A percentile compares a stretch with the other conserved stretches of the same genome.
These are phyloP conservation scores for Corymbia citriodora DNA, from an alignment of 441 rosid species.

Conservation along the genomic window DNA sequence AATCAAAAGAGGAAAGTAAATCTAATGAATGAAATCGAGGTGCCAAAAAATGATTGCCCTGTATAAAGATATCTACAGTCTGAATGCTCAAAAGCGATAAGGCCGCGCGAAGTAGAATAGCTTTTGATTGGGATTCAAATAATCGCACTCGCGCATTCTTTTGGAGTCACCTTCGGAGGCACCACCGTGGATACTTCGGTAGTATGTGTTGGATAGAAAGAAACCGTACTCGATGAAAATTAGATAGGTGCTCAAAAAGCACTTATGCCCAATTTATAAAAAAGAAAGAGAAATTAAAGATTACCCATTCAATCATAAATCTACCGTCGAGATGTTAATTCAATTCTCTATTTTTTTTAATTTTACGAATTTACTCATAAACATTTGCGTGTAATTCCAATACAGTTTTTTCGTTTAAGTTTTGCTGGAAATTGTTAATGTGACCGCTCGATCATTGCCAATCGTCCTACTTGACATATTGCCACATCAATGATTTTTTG, in stretches of 20 bases:
- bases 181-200: not conserved
- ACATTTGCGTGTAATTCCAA: accelerated
- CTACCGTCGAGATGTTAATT: accelerated
- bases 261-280: not conserved
- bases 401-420: accelerated
- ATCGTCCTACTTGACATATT: accelerated
- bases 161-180: not conserved
- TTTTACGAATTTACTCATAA: not conserved
- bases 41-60: not conserved
- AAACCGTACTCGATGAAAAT: not conserved
- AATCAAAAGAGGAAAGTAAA: not conserved
- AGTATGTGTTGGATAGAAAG: not conserved
- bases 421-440: accelerated
- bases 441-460: accelerated
- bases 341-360: accelerated
- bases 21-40: not conserved
- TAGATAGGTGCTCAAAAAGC: not conserved
- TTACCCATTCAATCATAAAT: not conserved
- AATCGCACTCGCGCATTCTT: not conserved
- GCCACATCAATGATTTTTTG: not conserved
- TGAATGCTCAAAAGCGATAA: not conserved
- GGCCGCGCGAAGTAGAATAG: not conserved
- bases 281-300: not conserved
- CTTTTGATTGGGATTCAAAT: not conserved
- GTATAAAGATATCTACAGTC: not conserved